A percentile compares a stretch with the other conserved stretches of the same genome.
phyloP scores from a whole-genome alignment of 768 basidiomycete species.

The Neoboletus magnificus region DNA sequence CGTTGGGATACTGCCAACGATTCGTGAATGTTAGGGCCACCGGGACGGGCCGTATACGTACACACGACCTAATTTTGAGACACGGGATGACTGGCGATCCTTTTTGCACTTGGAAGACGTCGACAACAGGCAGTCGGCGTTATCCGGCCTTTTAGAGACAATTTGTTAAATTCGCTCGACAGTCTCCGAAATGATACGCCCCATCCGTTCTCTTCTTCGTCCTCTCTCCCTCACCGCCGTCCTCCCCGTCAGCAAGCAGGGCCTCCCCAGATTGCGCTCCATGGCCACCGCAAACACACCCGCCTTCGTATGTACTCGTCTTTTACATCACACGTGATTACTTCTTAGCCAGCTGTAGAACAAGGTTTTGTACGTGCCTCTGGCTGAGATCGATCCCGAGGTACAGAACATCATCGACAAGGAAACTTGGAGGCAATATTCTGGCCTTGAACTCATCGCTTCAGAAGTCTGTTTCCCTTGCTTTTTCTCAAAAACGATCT shows the following conservation, averaged over 20 bases:
- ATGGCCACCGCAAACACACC: slow-evolving; percentile 63
- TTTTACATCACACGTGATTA: background rate
- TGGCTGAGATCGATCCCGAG: slow-evolving; percentile 90
- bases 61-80: background rate
- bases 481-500: background rate
- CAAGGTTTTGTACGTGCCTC: slow-evolving; percentile 82
- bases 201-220: slow-evolving; percentile 29
- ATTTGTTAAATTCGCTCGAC: slow-evolving; percentile 15
- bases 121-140: slow-evolving; percentile 13
- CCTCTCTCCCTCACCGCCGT: slow-evolving; percentile 18
- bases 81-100: background rate
- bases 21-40: background rate
- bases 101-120: background rate
- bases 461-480: slow-evolving; percentile 68
- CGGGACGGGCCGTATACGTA: no score
- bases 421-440: slow-evolving; percentile 98
- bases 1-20: no score
- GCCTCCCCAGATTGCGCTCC: slow-evolving; percentile 32
- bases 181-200: slow-evolving; percentile 28
- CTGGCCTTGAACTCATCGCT: slow-evolving; percentile 97
- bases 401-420: slow-evolving; percentile 98
- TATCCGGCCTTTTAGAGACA: slow-evolving; percentile 15
- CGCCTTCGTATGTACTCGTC: slow-evolving; percentile 49
- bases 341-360: slow-evolving; percentile 53
- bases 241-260: slow-evolving; percentile 22